These are phyloP conservation scores for Colletotrichum cereale DNA, from an alignment of 2,329 filamentous ascomycete species.

Conservation along the genomic window DNA sequence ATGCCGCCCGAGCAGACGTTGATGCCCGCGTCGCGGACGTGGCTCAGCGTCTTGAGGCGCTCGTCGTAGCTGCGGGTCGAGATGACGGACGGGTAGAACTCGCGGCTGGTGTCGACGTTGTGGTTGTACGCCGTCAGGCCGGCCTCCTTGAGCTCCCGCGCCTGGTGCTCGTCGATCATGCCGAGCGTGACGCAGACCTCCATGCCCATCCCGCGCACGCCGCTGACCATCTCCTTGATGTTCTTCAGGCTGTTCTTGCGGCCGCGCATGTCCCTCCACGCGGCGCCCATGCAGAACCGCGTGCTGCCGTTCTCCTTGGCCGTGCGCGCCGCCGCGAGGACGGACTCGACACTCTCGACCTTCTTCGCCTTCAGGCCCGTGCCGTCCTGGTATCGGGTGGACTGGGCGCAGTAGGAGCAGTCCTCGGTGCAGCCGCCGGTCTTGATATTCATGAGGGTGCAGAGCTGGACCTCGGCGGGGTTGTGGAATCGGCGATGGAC, in stretches of 20 bases:
- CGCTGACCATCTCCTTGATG: constrained; percentile 87
- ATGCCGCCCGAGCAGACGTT: constrained; percentile 94
- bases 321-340: constrained; percentile 80
- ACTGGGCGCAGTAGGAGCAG: constrained; percentile 93
- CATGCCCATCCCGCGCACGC: constrained; percentile 85
- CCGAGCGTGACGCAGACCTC: constrained; percentile 94
- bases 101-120: constrained; percentile 90
- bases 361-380: constrained; percentile 85
- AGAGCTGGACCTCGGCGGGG: constrained; percentile 87
- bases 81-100: constrained; percentile 90
- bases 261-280: constrained; percentile 94
- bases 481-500: constrained; percentile 89
- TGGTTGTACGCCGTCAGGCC: constrained; percentile 95
- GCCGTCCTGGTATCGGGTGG: constrained; percentile 81
- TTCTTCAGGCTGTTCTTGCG: constrained; percentile 87
- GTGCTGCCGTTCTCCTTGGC: constrained; percentile 89
- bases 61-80: constrained; percentile 90
- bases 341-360: constrained; percentile 82
- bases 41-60: constrained; percentile 80
- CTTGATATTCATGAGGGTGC: constrained; percentile 97
- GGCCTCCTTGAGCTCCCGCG: constrained; percentile 83
- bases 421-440: constrained; percentile 93
- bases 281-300: constrained; percentile 94
- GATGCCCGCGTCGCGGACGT: constrained; percentile 88
- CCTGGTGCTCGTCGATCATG: constrained; percentile 88